phyloP scores from a whole-genome alignment of 352 stramenopile species.

The Phytophthora vignae region DNA sequence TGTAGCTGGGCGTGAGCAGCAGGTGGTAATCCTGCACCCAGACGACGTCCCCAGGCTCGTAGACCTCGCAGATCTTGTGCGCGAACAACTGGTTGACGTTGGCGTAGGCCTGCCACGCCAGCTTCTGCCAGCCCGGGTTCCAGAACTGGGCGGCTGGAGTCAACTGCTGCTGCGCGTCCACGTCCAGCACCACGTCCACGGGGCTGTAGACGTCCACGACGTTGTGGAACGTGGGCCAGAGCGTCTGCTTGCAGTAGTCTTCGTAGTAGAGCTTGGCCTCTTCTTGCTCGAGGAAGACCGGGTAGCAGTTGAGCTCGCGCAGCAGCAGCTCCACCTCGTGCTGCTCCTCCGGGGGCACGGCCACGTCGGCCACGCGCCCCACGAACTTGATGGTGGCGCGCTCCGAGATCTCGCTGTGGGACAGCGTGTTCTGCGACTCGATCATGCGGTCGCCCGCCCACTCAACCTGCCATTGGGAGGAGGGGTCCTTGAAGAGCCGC shows the following conservation, averaged over 20 bases:
- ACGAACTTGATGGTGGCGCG: slow-evolving; percentile 80
- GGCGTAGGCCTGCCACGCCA: slow-evolving; percentile 93
- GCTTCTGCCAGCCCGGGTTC: slow-evolving; percentile 73
- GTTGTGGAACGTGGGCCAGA: slow-evolving; percentile 98
- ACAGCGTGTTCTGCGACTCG: slow-evolving; percentile 79
- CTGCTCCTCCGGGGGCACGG: slow-evolving; percentile 62
- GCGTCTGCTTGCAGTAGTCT: slow-evolving; percentile 97
- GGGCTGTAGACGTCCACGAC: slow-evolving; percentile 92
- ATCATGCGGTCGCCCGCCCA: slow-evolving; percentile 82
- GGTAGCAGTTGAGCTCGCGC: slow-evolving; percentile 69
- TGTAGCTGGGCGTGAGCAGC: slow-evolving; percentile 96
- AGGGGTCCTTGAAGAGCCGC: slow-evolving; percentile 38
- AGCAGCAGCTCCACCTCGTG: slow-evolving; percentile 57
- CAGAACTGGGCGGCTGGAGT: slow-evolving; percentile 49
- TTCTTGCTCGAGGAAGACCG: slow-evolving; percentile 61
- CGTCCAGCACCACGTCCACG: slow-evolving; percentile 68
- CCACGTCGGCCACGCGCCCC: slow-evolving; percentile 61
- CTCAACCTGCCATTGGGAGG: slow-evolving; percentile 57
- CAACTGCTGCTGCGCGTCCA: slow-evolving; percentile 36
- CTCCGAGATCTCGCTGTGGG: slow-evolving; percentile 73
- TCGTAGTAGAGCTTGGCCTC: slow-evolving; percentile 86
- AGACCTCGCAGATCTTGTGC: slow-evolving; percentile 77
- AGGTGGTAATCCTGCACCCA: slow-evolving; percentile 99
- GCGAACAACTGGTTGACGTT: slow-evolving; percentile 96
- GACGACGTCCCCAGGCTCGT: slow-evolving; percentile 88